Base-by-base conservation (phyloP, 139 green algal species). In the Gonium pectorale region DNA sequence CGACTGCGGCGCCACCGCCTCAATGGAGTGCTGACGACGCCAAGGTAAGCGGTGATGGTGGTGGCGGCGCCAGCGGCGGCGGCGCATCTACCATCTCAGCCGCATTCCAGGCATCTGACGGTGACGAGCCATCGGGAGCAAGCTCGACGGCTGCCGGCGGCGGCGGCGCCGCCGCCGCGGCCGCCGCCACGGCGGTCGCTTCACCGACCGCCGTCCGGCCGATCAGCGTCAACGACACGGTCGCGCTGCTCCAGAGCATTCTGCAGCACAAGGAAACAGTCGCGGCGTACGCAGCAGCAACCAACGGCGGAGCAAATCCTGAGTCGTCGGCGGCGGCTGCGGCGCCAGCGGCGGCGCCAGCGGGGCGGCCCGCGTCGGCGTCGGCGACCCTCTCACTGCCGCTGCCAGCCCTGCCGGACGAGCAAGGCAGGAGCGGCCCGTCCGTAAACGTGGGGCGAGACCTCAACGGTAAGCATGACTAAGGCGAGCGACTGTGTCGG, bases 401-500 rank as follows among this genome's bases (percentile, higher is more conserved):
- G 31, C 7, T 71, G 31, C 64, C 46, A 17, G 35, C 64, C 19
- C 64, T 71, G 15, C 64, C 64, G 9, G 31, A 27, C 35, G 7
- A 19, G 35, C 35, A n/a, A 49, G 19, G 5, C 64, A 17, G 64
- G 5, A n/a, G n/a, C 38, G 67, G 67, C 4, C 67, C 67, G 3
- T 38, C 19, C 8, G 24, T 81, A 1, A 59, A 35, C 27, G 73
- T 81, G 3, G 73, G 73, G 0, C 54, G 73, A 2, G 73, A 81
- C 40, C 17, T 81, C 3, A 81, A 81, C 73, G 73, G 73, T 69
- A 51, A 40, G 40, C 35, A 5, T 40, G 64, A 35, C 5, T 71
- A 11, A n/a, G n/a, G n/a, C n/a, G n/a, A n/a, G n/a, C n/a, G n/a
- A n/a, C n/a, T n/a, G n/a, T n/a, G n/a, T n/a, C n/a, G n/a, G n/a